These are phyloP conservation scores for Boletus barrowsii DNA, from an alignment of 768 basidiomycete species.

Conservation along the genomic window DNA sequence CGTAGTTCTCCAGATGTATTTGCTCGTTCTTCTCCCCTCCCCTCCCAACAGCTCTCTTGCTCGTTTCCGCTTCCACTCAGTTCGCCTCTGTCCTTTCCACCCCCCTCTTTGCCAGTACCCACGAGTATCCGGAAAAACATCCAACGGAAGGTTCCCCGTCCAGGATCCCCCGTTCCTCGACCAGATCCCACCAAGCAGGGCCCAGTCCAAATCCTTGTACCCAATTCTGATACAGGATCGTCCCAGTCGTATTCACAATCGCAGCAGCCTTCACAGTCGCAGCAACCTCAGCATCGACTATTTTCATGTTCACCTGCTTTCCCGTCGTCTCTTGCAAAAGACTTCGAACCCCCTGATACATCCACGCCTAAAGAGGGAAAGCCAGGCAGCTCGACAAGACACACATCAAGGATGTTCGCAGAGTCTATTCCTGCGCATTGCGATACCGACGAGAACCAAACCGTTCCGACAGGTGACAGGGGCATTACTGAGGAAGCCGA, in stretches of 20 bases:
- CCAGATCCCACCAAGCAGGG: conserved; percentile 31
- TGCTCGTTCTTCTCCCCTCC: background rate
- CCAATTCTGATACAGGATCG: conserved; percentile 49
- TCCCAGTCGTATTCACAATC: conserved; percentile 32
- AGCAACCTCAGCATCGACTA: conserved; percentile 24
- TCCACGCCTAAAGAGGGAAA: conserved; percentile 18
- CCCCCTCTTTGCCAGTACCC: conserved; percentile 5
- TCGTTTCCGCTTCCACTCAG: conserved; percentile 15
- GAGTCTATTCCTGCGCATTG: background rate
- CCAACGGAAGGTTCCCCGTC: conserved; percentile 47
- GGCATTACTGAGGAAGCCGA: background rate
- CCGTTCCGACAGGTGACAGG: background rate
- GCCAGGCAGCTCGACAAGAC: background rate
- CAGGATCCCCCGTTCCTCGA: conserved; percentile 33
- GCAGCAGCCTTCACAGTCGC: conserved; percentile 26
- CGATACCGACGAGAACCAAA: background rate
- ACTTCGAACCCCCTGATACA: conserved; percentile 16
- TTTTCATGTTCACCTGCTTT: conserved; percentile 9
- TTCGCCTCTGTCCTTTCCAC: conserved; percentile 10
- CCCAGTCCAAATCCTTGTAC: conserved; percentile 46
- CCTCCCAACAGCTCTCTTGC: conserved; percentile 1
- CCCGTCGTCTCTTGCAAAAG: conserved; percentile 19
- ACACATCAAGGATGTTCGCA: conserved; percentile 3
- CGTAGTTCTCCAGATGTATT: conserved; percentile 7
- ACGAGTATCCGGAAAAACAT: conserved; percentile 25